These are phyloP conservation scores for Cutaneotrichosporon curvatum DNA, from an alignment of 1,284 basidiomycete species.

Conservation along the genomic window DNA sequence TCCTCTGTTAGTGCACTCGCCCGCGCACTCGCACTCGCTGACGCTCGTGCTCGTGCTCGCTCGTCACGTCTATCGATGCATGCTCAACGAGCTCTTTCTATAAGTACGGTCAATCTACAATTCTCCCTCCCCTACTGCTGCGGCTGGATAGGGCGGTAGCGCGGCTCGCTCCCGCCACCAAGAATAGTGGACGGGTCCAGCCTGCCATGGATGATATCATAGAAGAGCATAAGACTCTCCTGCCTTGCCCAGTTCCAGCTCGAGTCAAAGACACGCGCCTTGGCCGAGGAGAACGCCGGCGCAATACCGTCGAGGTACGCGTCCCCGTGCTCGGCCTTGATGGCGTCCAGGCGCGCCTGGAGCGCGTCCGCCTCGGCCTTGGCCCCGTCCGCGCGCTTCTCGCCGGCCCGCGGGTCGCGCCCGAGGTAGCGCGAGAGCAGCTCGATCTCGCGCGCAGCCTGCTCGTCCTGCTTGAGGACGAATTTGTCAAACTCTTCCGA, in stretches of 20 bases:
- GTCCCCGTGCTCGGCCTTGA: constrained; percentile 76
- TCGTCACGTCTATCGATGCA: constrained; percentile 9
- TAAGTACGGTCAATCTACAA: constrained; percentile 9
- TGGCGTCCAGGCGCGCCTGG: constrained; percentile 73
- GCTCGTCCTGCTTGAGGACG: constrained; percentile 84
- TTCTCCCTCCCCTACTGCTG: neutral
- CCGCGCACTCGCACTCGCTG: neutral
- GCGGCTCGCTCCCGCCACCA: constrained; percentile 27
- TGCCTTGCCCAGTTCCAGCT: constrained; percentile 99
- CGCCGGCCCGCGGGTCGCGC: constrained; percentile 84
- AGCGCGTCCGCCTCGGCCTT: constrained; percentile 57
- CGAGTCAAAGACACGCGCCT: constrained; percentile 95
- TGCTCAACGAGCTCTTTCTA: constrained; percentile 13
- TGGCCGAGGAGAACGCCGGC: constrained; percentile 86
- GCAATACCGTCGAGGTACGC: constrained; percentile 89
- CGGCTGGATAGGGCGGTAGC: constrained; percentile 8
- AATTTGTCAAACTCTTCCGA: constrained; percentile 97
- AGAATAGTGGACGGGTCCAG: constrained; percentile 45
- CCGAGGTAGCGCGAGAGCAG: constrained; percentile 93
- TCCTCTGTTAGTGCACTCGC: neutral
- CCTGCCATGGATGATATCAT: constrained; percentile 87
- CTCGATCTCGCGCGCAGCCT: constrained; percentile 88
- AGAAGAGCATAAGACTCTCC: constrained; percentile 90
- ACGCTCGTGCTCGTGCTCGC: neutral
- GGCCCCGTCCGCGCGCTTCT: constrained; percentile 79